A percentile compares a stretch with the other conserved stretches of the same genome.
Conservation (phyloP, 2,329 filamentous ascomycete species). For the Fragosphaeria purpurea region DNA sequence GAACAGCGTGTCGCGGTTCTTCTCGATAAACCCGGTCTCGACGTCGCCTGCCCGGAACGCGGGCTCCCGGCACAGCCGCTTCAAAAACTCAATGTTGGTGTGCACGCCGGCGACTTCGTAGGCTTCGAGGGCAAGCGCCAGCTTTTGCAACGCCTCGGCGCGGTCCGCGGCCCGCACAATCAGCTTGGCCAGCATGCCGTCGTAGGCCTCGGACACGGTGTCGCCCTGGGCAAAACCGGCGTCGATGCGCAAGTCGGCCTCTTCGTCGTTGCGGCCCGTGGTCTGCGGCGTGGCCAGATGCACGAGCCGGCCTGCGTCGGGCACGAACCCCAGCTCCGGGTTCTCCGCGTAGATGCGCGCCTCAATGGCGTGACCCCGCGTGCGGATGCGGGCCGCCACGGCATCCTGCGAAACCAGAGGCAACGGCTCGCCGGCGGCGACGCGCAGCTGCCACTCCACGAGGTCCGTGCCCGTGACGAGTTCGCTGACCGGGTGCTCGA, state of each 20-base stretch:
- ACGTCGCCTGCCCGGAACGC: constrained; percentile 82
- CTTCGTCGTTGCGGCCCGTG: constrained; percentile 17
- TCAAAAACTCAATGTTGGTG: constrained; percentile 96
- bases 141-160: constrained; percentile 70
- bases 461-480: constrained; percentile 63
- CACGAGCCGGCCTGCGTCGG: constrained; percentile 79
- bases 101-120: constrained; percentile 90
- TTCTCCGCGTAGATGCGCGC: constrained; percentile 95
- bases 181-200: constrained; percentile 97
- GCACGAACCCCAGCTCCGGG: constrained; percentile 83
- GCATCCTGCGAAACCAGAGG: constrained; percentile 43
- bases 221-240: constrained; percentile 88
- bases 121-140: constrained; percentile 68
- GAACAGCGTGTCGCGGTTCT: constrained; percentile 74
- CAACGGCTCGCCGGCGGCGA: constrained; percentile 46
- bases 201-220: constrained; percentile 87
- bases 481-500: constrained; percentile 86
- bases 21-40: constrained; percentile 93
- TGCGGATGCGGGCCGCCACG: constrained; percentile 65
- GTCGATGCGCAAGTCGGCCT: constrained; percentile 75
- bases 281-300: constrained; percentile 63
- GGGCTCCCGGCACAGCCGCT: constrained; percentile 69
- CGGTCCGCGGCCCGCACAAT: constrained; percentile 78
- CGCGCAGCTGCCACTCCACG: constrained; percentile 92
- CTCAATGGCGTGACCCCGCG: constrained; percentile 81